Conservation (phyloP, 495 filamentous ascomycete genomes). For the Neurospora cerealis region DNA sequence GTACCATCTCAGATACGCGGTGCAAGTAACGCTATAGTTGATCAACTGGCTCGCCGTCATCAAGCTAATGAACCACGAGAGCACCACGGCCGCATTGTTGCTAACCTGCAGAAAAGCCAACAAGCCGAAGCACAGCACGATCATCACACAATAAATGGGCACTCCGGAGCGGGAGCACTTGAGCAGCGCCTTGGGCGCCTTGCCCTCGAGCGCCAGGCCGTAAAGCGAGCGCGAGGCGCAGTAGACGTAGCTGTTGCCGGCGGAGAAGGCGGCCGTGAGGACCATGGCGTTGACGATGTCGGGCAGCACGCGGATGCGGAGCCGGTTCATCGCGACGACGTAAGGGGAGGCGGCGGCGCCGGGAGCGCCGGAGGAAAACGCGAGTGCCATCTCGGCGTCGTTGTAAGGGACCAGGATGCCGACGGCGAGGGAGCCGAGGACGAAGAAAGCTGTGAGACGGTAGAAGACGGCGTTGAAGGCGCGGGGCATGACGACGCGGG, state of each 20-base stretch:
- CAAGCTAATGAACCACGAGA: constrained; percentile 67
- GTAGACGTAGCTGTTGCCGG: constrained; percentile 79
- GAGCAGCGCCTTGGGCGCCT: constrained; percentile 55
- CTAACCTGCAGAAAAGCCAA: constrained; percentile 66
- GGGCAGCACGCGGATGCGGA: constrained; percentile 57
- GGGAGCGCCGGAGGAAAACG: constrained; percentile 39
- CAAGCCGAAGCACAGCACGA: constrained; percentile 54
- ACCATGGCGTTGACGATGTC: constrained; percentile 75
- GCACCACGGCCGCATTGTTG: constrained; percentile 53
- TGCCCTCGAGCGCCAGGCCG: constrained; percentile 58
- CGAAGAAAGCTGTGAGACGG: constrained; percentile 64
- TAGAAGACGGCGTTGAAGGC: constrained; percentile 73
- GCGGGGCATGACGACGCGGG: constrained; percentile 52
- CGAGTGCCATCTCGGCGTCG: constrained; percentile 39
- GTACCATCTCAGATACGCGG: constrained; percentile 65
- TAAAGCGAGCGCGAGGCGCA: constrained; percentile 68
- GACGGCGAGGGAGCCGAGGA: constrained; percentile 59
- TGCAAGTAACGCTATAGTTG: constrained; percentile 60
- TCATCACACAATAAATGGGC: constrained; percentile 49
- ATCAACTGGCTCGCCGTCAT: constrained; percentile 67
- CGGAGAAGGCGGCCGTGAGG: constrained; percentile 66
- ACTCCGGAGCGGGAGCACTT: constrained; percentile 52
- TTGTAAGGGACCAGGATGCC: constrained; percentile 58
- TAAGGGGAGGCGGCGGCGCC: constrained; percentile 70
- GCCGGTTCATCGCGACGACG: constrained; percentile 77